Conservation (phyloP, 164 flowering plant genomes). For the Annona cherimola region DNA sequence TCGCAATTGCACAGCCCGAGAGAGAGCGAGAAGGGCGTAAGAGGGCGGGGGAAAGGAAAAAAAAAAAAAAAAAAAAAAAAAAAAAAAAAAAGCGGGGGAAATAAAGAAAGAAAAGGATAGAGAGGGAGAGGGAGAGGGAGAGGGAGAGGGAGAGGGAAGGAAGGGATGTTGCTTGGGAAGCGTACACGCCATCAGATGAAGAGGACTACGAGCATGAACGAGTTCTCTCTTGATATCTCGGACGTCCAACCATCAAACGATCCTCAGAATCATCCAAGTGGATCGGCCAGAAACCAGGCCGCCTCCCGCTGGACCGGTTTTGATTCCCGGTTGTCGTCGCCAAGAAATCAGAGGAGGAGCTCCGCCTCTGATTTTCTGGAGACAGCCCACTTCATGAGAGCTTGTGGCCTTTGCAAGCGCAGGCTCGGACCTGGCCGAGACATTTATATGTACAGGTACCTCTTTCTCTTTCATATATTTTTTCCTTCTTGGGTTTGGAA, state of each 20-base stretch:
- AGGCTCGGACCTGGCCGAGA: constrained; percentile 57
- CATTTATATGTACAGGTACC: constrained; percentile 69
- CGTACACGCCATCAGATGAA: constrained; percentile 48
- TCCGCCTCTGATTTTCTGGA: constrained; percentile 33
- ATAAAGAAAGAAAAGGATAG: background rate
- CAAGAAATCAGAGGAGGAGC: constrained; percentile 26
- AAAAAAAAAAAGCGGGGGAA: background rate
- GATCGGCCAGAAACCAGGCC: background rate
- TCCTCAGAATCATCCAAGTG: background rate
- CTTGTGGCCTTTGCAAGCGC: constrained; percentile 65
- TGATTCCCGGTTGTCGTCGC: constrained; percentile 27
- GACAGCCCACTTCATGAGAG: constrained; percentile 40
- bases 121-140: background rate
- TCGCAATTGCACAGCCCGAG: too few relatives aligned
- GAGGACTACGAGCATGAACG: constrained; percentile 70
- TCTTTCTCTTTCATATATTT: background rate
- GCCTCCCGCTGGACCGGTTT: background rate
- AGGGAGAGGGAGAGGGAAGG: too few relatives aligned
- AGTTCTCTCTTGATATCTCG: constrained; percentile 41
- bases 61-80: too few relatives aligned
- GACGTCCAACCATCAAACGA: background rate
- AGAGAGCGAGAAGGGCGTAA: too few relatives aligned
- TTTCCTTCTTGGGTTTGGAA: background rate
- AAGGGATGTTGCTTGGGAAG: constrained; percentile 59
- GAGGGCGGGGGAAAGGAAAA: too few relatives aligned